A percentile compares a stretch with the other conserved stretches of the same genome.
These are phyloP conservation scores for Thymus mandschuricus DNA, from an alignment of 257 asterid species.

Conservation along the genomic window DNA sequence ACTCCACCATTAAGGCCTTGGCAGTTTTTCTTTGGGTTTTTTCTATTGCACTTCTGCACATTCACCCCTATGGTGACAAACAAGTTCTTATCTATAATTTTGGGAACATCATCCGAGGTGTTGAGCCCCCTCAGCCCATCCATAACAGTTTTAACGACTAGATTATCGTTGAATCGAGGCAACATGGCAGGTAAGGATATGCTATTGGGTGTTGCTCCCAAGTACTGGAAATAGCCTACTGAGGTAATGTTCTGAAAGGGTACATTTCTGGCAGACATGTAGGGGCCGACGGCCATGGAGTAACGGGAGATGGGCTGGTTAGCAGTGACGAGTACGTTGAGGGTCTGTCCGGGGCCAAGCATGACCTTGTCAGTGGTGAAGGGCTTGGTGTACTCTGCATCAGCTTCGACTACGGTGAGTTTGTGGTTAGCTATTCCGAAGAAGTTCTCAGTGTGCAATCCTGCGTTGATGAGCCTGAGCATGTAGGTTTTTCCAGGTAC, in stretches of 20 bases:
- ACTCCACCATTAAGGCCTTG: conserved; percentile 60
- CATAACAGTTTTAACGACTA: conserved; percentile 63
- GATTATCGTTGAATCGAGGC: conserved; percentile 54
- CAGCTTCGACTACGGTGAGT: conserved; percentile 62
- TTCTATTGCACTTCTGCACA: conserved; percentile 51
- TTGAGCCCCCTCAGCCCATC: conserved; percentile 57
- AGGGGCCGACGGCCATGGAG: conserved; percentile 68
- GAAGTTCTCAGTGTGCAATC: conserved; percentile 60
- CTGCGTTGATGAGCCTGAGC: conserved; percentile 62
- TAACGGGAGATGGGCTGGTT: conserved; percentile 54
- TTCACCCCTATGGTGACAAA: conserved; percentile 62
- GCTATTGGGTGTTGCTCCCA: conserved; percentile 47
- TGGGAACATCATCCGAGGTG: conserved; percentile 42
- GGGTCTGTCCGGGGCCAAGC: conserved; percentile 73
- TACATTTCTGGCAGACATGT: conserved; percentile 62
- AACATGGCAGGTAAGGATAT: conserved; percentile 51
- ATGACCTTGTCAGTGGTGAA: conserved; percentile 51
- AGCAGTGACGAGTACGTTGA: conserved; percentile 63
- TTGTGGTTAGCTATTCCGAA: conserved; percentile 61
- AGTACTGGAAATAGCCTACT: conserved; percentile 65
- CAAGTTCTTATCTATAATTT: conserved; percentile 51
- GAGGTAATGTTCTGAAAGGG: conserved; percentile 59
- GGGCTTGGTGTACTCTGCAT: conserved; percentile 70
- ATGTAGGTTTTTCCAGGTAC: conserved; percentile 68
- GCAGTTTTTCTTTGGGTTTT: conserved; percentile 47